Percentiles rank a stretch among this genome's conserved stretches.
Conservation (phyloP, 1,139 yeast genomes). For the Candida sanyaensis region DNA sequence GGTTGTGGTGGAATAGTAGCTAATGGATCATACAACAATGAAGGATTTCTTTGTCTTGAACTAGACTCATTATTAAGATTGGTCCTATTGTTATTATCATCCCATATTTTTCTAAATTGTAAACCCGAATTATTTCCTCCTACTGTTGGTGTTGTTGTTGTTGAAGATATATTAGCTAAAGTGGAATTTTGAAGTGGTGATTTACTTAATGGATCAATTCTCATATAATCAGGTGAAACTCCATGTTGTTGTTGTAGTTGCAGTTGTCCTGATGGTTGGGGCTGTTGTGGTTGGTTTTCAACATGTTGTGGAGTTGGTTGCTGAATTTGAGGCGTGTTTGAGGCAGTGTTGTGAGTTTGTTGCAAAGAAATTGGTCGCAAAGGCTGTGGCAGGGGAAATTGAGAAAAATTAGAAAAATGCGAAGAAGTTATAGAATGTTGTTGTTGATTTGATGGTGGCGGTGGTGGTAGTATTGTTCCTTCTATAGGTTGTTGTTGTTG, state of each 20-base stretch:
- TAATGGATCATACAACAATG: slow-evolving; percentile 39
- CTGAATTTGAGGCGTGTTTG: background rate
- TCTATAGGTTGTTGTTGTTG: slow-evolving; percentile 10
- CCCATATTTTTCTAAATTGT: slow-evolving; percentile 46
- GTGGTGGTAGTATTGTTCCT: background rate
- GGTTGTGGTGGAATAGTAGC: slow-evolving; percentile 25
- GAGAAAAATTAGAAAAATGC: background rate
- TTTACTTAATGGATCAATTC: slow-evolving; percentile 7
- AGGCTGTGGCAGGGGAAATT: slow-evolving; percentile 4
- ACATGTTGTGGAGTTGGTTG: background rate
- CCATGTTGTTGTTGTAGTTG: slow-evolving; percentile 3
- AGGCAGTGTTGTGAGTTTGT: background rate
- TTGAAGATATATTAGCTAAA: background rate
- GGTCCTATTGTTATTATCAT: slow-evolving; percentile 12
- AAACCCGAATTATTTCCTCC: slow-evolving; percentile 18
- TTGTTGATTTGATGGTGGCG: background rate
- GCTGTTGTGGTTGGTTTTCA: background rate
- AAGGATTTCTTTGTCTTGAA: slow-evolving; percentile 34
- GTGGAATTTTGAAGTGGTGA: slow-evolving; percentile 19
- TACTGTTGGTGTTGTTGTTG: too few relatives aligned
- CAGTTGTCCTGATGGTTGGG: background rate
- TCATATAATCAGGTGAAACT: slow-evolving; percentile 4
- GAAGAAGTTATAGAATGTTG: background rate
- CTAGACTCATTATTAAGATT: slow-evolving; percentile 7
- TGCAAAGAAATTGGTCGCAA: background rate